Base-by-base conservation (phyloP, 345 rosid species). In the Eucalyptus melliodora region DNA sequence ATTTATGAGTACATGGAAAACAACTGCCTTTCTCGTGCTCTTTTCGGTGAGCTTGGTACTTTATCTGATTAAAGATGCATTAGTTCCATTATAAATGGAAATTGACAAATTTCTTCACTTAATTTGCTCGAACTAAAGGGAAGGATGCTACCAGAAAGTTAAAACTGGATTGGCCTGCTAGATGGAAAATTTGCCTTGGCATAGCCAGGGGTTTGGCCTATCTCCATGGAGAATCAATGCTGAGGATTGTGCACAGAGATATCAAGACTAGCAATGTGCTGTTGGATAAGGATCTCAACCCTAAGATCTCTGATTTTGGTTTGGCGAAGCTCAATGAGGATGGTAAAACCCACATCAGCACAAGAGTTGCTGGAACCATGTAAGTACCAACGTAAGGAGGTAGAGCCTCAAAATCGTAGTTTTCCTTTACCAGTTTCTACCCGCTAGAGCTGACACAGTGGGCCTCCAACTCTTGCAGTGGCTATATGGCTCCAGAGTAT, bases 271-370 rank as follows among this genome's bases (percentile, higher is more conserved):
- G 99, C 93, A 96, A 97, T 59, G 97, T 97, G 89, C 93, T 97
- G 90, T 97, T 97, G 47, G 98, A 97, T 87, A 95, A 95, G 92
- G 94, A 96, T 91, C 92, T 96, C 53, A 95, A 94, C 88, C 96
- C 99, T 9, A 97, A 97, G 91, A 97, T 97, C 89, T 97, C 99
- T 49, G 98, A 97, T 90, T 97, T 97, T 89, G 99, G 99, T 90
- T 88, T 97, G 91, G 98, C 99, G 34, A 97, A 96, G 95, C 94
- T 97, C 15, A 93, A 93, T 62, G 98, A 97, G 89, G 99, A 95
- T 89, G 98, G 93, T 55, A 92, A 94, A 89, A 94, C 97, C 86
- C 99, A 97, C 93, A 95, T 96, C 91, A 97, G 99, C 91, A 96
- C 98, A 9, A 93, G 98, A 8, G 89, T 97, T 86, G 98, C 99